Evolutionary conservation across 2,329 filamentous ascomycete species (phyloP), one percentile per base, ranked within the genome.

Genomic region (Fusarium miscanthi): DNA sequence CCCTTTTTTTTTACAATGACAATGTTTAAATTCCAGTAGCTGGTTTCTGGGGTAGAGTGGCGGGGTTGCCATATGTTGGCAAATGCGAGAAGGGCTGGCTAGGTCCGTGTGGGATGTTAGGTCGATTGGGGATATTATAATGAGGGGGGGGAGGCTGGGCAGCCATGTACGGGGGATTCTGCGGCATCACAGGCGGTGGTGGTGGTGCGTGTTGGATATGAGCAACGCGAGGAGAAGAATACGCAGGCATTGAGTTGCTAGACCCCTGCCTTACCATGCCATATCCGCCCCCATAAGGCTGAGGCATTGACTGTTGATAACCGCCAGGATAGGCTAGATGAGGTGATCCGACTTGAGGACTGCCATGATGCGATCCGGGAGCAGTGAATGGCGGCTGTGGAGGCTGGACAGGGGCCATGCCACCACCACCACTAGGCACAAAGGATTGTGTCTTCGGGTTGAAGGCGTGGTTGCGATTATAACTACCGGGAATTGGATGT

Each of bases 401-500:
- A 37, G 83, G 82, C 43, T 85, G 86, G 72, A 86, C 84, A 7
- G 86, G 83, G 35, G 84, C 81, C 80, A 87, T 85, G 31, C 85
- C 83, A 70, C 89, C 79, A 23, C 82, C 79, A 23, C 82, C 81
- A 51, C n/a, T n/a, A n/a, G 95, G 95, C 30, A 97, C 89, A 81
- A 98, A 98, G 0, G 95, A 93, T 78, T 97, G 93, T 21, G 93
- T 98, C 83, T 97, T 95, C 2, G 95, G 95, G 79, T 98, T 98
- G 84, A 98, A 98, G 17, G 92, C 90, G 76, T 94, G 93, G 57
- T 82, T 83, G 64, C 94, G 88, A 78, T 93, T 94, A 74, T 89
- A 97, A 82, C 92, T 96, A 40, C 94, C 94, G 19, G 94, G 93
- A 63, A 97, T 90, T 10, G 94, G 93, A 79, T 97, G 94, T 78